A percentile compares a stretch with the other conserved stretches of the same genome.
Evolutionary conservation across 805 yeast genomes (phyloP).

Genomic region (Candida ulmi): DNA sequence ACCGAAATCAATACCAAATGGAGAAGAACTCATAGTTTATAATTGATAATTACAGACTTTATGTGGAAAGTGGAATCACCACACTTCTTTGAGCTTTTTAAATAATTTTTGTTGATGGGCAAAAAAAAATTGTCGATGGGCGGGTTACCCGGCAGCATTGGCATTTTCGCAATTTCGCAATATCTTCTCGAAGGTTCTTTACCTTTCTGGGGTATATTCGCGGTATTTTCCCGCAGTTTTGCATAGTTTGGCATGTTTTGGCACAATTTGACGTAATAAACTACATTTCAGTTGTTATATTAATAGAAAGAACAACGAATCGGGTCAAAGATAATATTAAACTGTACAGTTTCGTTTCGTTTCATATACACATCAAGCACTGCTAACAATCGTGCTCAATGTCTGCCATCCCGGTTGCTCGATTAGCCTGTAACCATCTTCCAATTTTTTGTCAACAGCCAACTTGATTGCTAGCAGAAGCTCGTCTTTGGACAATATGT

Average conservation of each 20-base stretch:
- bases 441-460: slow-evolving; percentile 36
- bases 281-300: too few species aligned
- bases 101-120: background rate
- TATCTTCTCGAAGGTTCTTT: slow-evolving; percentile 7
- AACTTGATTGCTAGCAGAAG: slow-evolving; percentile 41
- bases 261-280: too few species aligned
- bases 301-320: too few species aligned
- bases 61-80: background rate
- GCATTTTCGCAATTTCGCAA: too few species aligned
- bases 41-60: background rate
- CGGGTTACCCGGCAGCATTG: background rate
- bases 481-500: slow-evolving; percentile 55
- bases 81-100: background rate
- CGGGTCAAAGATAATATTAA: too few species aligned
- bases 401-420: slow-evolving; percentile 81
- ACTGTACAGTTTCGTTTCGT: too few species aligned
- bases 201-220: slow-evolving; percentile 1
- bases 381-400: slow-evolving; percentile 47
- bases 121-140: slow-evolving; percentile 1
- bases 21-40: slow-evolving; percentile 67
- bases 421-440: slow-evolving; percentile 45
- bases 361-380: slow-evolving; percentile 10
- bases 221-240: background rate
- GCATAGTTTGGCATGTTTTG: too few species aligned
- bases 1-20: slow-evolving; percentile 98